A percentile compares a stretch with the other conserved stretches of the same genome.
These are phyloP conservation scores for Trichoderma afroharzianum DNA, from an alignment of 2,329 filamentous ascomycete genomes.

Conservation along the genomic window DNA sequence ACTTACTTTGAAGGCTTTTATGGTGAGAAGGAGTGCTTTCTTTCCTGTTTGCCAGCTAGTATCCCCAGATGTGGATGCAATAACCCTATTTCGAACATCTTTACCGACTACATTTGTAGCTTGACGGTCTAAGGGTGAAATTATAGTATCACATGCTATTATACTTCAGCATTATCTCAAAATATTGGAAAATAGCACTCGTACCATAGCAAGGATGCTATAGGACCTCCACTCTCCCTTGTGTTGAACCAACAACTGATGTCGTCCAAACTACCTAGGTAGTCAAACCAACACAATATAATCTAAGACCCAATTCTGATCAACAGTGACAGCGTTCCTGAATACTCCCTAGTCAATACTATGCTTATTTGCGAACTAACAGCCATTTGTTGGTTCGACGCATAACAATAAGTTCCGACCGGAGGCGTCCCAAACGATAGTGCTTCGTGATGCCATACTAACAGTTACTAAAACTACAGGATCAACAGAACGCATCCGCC, in stretches of 20 bases:
- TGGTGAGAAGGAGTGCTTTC: not conserved
- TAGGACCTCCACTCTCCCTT: not conserved
- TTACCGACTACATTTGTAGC: not conserved
- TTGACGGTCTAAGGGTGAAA: not conserved
- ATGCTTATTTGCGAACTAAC: not conserved
- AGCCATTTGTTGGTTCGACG: not conserved
- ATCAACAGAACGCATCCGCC: not conserved
- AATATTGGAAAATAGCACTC: not conserved
- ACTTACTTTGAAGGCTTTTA: not conserved
- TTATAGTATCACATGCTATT: not conserved
- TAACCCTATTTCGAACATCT: not conserved
- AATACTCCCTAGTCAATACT: not conserved
- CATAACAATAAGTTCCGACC: not conserved
- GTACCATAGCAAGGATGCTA: not conserved
- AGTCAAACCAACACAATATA: not conserved
- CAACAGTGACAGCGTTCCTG: not conserved
- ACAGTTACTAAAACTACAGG: not conserved
- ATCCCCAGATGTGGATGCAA: not conserved
- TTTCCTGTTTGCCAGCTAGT: not conserved
- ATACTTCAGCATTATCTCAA: accelerated
- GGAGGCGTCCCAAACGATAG: not conserved
- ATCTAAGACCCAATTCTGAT: not conserved
- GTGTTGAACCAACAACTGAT: not conserved
- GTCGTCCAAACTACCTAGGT: not conserved
- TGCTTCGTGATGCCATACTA: not conserved